These are phyloP conservation scores for Ophiostoma populinum DNA, from an alignment of 2,329 filamentous ascomycete species.

Conservation along the genomic window DNA sequence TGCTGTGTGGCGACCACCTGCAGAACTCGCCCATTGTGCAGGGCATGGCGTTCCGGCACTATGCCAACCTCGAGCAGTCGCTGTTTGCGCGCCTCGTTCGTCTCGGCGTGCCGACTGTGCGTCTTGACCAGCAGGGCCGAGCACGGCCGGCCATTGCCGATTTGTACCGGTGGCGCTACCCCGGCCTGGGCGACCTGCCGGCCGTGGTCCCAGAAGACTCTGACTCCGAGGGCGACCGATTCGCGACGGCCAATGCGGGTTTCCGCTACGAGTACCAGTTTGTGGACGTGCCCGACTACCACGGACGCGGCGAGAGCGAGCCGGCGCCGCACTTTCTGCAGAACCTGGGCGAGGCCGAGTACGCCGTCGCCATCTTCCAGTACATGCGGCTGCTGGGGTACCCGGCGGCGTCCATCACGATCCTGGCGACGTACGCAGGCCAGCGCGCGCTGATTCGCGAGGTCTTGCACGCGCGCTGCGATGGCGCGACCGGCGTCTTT, in stretches of 20 bases:
- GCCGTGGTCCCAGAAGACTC: too few relatives aligned
- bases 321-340: conserved; percentile 91
- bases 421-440: conserved; percentile 85
- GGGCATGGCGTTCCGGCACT: conserved; percentile 83
- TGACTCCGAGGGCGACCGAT: conserved; percentile 50
- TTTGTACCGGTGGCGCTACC: conserved; percentile 88
- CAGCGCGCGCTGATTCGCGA: conserved; percentile 79
- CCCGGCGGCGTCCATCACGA: conserved; percentile 65
- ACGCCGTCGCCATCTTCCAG: conserved; percentile 85
- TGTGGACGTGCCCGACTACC: conserved; percentile 87
- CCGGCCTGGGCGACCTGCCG: conserved; percentile 61
- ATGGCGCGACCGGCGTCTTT: conserved; percentile 69
- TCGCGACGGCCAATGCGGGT: conserved; percentile 69
- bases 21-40: conserved; percentile 96
- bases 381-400: conserved; percentile 97
- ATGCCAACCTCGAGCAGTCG: conserved; percentile 90
- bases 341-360: conserved; percentile 92
- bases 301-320: conserved; percentile 72
- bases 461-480: conserved; percentile 66
- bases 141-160: conserved; percentile 73
- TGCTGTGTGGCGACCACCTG: conserved; percentile 86
- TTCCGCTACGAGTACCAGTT: conserved; percentile 95
- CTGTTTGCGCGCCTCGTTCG: conserved; percentile 83
- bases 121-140: conserved; percentile 83
- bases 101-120: conserved; percentile 79